These are phyloP conservation scores for Conticribra weissflogii DNA, from an alignment of 108 stramenopile genomes.

Conservation along the genomic window DNA sequence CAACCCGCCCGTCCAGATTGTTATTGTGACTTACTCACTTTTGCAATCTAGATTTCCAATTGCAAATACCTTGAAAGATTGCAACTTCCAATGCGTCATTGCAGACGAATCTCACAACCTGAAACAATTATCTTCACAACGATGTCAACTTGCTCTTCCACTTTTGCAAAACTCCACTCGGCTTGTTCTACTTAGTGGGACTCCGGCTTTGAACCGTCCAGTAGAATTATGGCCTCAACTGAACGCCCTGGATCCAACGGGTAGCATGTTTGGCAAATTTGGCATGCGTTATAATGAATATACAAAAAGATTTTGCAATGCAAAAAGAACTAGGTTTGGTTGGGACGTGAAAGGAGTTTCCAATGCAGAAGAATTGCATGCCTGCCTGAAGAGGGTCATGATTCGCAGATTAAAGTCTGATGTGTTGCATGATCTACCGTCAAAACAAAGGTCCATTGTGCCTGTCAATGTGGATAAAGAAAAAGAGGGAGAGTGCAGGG, in stretches of 20 bases:
- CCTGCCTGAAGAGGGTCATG: slow-evolving; percentile 75
- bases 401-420: slow-evolving; percentile 85
- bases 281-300: slow-evolving; percentile 61
- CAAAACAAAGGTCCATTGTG: slow-evolving; percentile 82
- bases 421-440: slow-evolving; percentile 85
- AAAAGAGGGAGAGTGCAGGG: slow-evolving; percentile 43
- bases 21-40: slow-evolving; percentile 74
- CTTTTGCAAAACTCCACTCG: slow-evolving; percentile 68
- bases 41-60: slow-evolving; percentile 58
- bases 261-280: slow-evolving; percentile 52
- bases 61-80: slow-evolving; percentile 40
- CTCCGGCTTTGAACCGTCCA: slow-evolving; percentile 90
- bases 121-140: slow-evolving; percentile 69
- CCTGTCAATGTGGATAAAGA: slow-evolving; percentile 52
- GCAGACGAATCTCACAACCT: slow-evolving; percentile 93
- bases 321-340: slow-evolving; percentile 64
- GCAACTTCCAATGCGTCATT: slow-evolving; percentile 76
- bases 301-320: slow-evolving; percentile 82
- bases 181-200: slow-evolving; percentile 83
- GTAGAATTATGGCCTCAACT: slow-evolving; percentile 90
- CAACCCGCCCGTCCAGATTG: slow-evolving; percentile 50
- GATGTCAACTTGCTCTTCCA: slow-evolving; percentile 80
- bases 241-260: slow-evolving; percentile 61
- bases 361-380: slow-evolving; percentile 83
- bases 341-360: slow-evolving; percentile 73